These are phyloP conservation scores for Leishmania martiniquensis DNA, from an alignment of 208 protist species.

Conservation along the genomic window DNA sequence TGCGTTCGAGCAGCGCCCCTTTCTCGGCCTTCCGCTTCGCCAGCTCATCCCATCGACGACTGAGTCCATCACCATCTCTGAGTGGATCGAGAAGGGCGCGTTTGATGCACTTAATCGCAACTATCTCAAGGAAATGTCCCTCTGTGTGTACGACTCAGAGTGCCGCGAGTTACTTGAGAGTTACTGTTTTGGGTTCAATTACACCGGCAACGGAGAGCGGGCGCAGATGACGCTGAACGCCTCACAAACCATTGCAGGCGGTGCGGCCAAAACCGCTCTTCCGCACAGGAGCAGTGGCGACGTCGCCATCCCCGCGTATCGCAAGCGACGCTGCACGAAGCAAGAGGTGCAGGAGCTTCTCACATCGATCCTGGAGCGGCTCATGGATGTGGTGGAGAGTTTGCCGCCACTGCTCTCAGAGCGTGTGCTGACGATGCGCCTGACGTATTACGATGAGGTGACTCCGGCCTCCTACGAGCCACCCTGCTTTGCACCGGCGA, in stretches of 20 bases:
- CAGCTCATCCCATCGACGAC: conserved; percentile 61
- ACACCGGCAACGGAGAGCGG: conserved; percentile 50
- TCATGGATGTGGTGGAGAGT: conserved; percentile 64
- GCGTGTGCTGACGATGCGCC: conserved; percentile 75
- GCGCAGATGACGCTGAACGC: conserved; percentile 51
- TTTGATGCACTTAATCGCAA: conserved; percentile 82
- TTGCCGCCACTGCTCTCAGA: conserved; percentile 72
- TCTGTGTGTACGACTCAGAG: conserved; percentile 73
- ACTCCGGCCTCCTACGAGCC: conserved; percentile 78
- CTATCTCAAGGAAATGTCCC: conserved; percentile 78
- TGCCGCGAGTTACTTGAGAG: conserved; percentile 71
- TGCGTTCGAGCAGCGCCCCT: conserved; percentile 58
- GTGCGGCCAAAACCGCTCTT: background rate
- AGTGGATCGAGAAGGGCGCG: conserved; percentile 80
- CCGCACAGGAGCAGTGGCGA: background rate
- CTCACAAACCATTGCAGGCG: conserved; percentile 29
- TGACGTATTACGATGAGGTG: conserved; percentile 76
- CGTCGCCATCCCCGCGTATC: background rate
- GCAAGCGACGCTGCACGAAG: conserved; percentile 37
- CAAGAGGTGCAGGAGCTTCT: conserved; percentile 67
- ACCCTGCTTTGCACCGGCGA: conserved; percentile 73
- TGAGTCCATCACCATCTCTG: conserved; percentile 61
- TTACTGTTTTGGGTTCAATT: conserved; percentile 77
- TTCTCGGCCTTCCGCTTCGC: conserved; percentile 65
- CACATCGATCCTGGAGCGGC: conserved; percentile 50